phyloP scores from a whole-genome alignment of 1,284 basidiomycete species.

The Trametes sp. region DNA sequence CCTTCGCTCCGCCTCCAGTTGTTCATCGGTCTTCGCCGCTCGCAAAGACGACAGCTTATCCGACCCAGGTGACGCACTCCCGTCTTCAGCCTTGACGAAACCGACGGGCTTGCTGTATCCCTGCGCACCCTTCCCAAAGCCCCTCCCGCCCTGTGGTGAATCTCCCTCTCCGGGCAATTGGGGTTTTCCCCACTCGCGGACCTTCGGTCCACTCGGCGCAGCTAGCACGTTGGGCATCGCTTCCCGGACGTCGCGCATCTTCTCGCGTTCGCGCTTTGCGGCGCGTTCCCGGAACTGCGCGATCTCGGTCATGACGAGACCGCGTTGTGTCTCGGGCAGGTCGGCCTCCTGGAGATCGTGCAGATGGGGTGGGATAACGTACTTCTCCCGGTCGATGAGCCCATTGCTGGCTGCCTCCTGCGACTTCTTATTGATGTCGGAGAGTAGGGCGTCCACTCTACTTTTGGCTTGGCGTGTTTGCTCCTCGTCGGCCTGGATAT shows the following conservation, averaged over 20 bases:
- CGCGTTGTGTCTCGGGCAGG: slow-evolving; percentile 94
- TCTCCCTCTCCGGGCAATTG: slow-evolving; percentile 49
- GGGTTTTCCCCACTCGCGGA: slow-evolving; percentile 78
- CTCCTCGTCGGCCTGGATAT: slow-evolving; percentile 65
- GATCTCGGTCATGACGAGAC: slow-evolving; percentile 93
- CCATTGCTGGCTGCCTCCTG: slow-evolving; percentile 73
- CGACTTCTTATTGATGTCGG: slow-evolving; percentile 67
- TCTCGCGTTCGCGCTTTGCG: slow-evolving; percentile 86
- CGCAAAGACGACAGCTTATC: slow-evolving; percentile 48
- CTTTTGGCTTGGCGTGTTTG: slow-evolving; percentile 59
- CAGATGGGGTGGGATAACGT: slow-evolving; percentile 92
- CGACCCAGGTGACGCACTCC: slow-evolving; percentile 43
- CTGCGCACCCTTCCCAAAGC: slow-evolving; percentile 72
- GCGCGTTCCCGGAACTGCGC: slow-evolving; percentile 91
- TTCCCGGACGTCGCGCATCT: slow-evolving; percentile 75
- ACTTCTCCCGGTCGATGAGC: slow-evolving; percentile 77
- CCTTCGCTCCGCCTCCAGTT: slow-evolving; percentile 80
- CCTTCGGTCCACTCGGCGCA: slow-evolving; percentile 74
- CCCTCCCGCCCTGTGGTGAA: slow-evolving; percentile 41
- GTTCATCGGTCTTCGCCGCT: slow-evolving; percentile 80
- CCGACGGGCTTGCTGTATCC: slow-evolving; percentile 79
- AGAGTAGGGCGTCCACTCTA: slow-evolving; percentile 62
- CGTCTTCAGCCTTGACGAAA: slow-evolving; percentile 78
- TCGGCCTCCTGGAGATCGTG: slow-evolving; percentile 96
- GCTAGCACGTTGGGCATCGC: slow-evolving; percentile 53